Conservation (phyloP, 306 rosid genomes). For the Cucurbita moschata region DNA sequence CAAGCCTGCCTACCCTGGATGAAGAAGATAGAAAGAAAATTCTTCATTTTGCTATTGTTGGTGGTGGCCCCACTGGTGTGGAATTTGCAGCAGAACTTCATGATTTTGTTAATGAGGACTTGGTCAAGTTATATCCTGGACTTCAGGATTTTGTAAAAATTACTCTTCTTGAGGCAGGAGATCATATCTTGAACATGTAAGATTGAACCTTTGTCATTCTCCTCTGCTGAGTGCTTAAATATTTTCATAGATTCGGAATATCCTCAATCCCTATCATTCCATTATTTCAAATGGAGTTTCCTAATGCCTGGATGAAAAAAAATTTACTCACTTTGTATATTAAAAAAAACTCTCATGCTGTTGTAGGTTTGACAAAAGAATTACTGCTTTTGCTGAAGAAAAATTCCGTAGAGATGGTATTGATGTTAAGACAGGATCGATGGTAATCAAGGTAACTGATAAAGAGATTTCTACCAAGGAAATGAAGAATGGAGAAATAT, state of each 20-base stretch:
- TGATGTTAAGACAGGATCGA: slow-evolving; percentile 83
- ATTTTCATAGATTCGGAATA: background rate
- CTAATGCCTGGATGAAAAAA: background rate
- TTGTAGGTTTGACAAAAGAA: slow-evolving; percentile 91
- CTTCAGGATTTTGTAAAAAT: slow-evolving; percentile 59
- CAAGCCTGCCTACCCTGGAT: slow-evolving; percentile 55
- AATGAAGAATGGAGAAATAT: slow-evolving; percentile 55
- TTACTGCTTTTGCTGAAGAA: slow-evolving; percentile 77
- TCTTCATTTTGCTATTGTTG: slow-evolving; percentile 95
- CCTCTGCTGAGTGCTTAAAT: background rate
- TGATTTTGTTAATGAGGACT: slow-evolving; percentile 79
- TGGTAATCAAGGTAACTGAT: slow-evolving; percentile 77
- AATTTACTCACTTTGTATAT: background rate
- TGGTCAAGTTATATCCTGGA: slow-evolving; percentile 60
- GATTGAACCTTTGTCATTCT: slow-evolving; percentile 2
- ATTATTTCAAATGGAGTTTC: background rate
- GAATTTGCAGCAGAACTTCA: slow-evolving; percentile 97
- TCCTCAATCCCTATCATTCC: background rate
- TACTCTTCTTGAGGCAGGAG: slow-evolving; percentile 85
- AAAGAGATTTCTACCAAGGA: slow-evolving; percentile 75
- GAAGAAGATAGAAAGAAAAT: slow-evolving; percentile 80
- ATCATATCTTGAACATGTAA: slow-evolving; percentile 81
- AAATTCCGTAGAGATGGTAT: slow-evolving; percentile 81
- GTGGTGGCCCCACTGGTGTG: slow-evolving; percentile 99
- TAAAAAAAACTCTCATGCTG: background rate